Evolutionary conservation across 2,329 filamentous ascomycete genomes (phyloP), one percentile per base, ranked within the genome.

Genomic region (Exophiala spinifera): DNA sequence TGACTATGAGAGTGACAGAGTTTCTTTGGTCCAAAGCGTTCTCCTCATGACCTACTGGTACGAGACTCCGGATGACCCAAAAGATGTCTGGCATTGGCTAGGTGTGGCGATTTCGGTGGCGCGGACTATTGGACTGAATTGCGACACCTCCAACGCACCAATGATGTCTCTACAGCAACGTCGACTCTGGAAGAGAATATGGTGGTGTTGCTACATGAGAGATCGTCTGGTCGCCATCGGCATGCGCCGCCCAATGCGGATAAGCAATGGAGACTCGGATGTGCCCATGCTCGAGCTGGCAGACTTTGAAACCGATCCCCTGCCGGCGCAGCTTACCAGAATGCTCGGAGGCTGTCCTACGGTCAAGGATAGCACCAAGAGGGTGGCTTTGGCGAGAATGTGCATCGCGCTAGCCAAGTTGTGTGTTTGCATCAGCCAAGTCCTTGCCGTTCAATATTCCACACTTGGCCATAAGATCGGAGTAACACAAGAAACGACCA

Each of bases 51-150:
- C 91, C 3, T 96, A 95, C 70, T 97, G 92, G 88, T 96, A 96
- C 70, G 91, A 96, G 72, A 95, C 90, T 11, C 91, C 91, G 0
- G 91, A 96, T 72, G 92, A 96, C 69, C 90, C 96, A 68, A 96
- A 96, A 71, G 92, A 96, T 69, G 96, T 91, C 43, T 96, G 92
- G 89, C 91, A 96, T 69, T 96, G 91, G 92, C 95, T 96, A 89
- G 92, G 92, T 15, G 89, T 96, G 34, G 92, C 91, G 39, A 89
- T 95, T 56, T 96, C 91, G 11, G 77, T 96, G 44, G 91, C 91
- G 49, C 90, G 96, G 70, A 96, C 91, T 11, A 96, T 96, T 61
- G 91, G 92, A 4, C 79, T 96, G 15, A 91, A 97, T 71, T 87
- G 91, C 59, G 89, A 96, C 65, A 90, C 91, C 1, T 81, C 81